Percentiles rank a stretch among this genome's conserved stretches.
phyloP scores from a whole-genome alignment of 75 land plant genomes.

The Sequoia sempervirens region DNA sequence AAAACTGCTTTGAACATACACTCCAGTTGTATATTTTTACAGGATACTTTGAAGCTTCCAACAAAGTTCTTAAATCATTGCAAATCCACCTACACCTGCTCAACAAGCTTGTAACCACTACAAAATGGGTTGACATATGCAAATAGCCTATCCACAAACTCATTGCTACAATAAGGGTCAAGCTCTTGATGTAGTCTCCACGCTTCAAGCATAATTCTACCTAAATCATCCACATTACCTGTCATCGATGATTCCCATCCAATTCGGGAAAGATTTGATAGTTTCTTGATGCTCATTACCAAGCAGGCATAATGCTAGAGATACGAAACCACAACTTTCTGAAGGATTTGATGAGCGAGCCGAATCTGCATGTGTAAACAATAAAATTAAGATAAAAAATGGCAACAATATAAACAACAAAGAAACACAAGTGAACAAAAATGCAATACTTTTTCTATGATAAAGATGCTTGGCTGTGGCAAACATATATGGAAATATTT shows the following conservation, averaged over 20 bases:
- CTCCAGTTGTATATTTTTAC: constrained; percentile 66
- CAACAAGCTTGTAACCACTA: constrained; percentile 92
- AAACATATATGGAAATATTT: no score
- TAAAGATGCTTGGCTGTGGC: background rate
- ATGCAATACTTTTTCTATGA: background rate
- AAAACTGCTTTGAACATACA: constrained; percentile 12
- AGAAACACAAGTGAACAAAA: background rate
- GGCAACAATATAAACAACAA: background rate
- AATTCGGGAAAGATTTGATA: constrained; percentile 57
- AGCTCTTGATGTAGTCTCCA: constrained; percentile 93
- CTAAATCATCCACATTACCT: constrained; percentile 64
- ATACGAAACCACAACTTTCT: constrained; percentile 88
- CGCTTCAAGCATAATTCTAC: constrained; percentile 79
- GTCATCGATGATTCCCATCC: constrained; percentile 79
- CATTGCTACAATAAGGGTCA: constrained; percentile 90
- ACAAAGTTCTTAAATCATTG: constrained; percentile 36
- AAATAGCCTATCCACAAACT: constrained; percentile 73
- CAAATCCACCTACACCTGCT: constrained; percentile 98
- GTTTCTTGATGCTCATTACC: constrained; percentile 70
- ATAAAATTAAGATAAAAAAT: background rate
- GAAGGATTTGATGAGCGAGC: constrained; percentile 76
- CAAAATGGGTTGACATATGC: constrained; percentile 47
- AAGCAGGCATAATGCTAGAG: constrained; percentile 75
- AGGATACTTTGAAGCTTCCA: constrained; percentile 28
- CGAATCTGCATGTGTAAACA: constrained; percentile 53